Base-by-base conservation (phyloP, 2,329 filamentous ascomycete species). In the Colletotrichum siamense region DNA sequence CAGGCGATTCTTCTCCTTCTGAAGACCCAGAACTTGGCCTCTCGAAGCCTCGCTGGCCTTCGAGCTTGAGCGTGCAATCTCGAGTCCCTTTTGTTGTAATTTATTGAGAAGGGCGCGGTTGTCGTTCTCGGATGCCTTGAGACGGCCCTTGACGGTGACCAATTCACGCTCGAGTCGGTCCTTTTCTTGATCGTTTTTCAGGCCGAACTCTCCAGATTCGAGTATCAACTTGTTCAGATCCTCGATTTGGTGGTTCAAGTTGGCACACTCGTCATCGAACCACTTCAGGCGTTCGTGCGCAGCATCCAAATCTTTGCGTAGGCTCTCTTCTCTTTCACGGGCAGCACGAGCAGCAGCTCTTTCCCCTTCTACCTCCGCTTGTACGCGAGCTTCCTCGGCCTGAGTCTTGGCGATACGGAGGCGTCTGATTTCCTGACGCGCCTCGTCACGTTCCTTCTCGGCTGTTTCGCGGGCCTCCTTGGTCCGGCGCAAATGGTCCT, bases 51-150 rank as follows among this genome's bases (percentile, higher is more conserved):
- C 96, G 77, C 92, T 96, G 34, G 95, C 96, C 75, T 94, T 94
- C 7, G 96, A 98, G 76, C 92, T 95, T 1, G 96, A 97, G 62
- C 97, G 92, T 55, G 96, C 96, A 83, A 99, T 98, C 82, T 99
- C 96, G 8, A 99, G 90, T 34, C 98, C 97, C 88, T 99, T 99
- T 82, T 99, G 96, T 81, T 99, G 96, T 22, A 99, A 90, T 85
- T 99, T 99, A 87, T 98, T 99, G 79, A 99, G 90, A n/a, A 99
- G 88, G 7, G 96, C 94, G 68, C 95, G 94, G 81, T 99, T 99
- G 85, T 99, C 96, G 80, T 99, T 98, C 83, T 99, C 96, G 0
- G 96, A 99, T 28, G 96, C 97, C 9, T 94, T 91, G 55, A 99
- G 88, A 26, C 96, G 94, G 76, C 96, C 96, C 84, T 97, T 98